Evolutionary conservation across 2,329 filamentous ascomycete genomes (phyloP), one percentile per base, ranked within the genome.

Genomic region (Pseudogymnoascus sp.): DNA sequence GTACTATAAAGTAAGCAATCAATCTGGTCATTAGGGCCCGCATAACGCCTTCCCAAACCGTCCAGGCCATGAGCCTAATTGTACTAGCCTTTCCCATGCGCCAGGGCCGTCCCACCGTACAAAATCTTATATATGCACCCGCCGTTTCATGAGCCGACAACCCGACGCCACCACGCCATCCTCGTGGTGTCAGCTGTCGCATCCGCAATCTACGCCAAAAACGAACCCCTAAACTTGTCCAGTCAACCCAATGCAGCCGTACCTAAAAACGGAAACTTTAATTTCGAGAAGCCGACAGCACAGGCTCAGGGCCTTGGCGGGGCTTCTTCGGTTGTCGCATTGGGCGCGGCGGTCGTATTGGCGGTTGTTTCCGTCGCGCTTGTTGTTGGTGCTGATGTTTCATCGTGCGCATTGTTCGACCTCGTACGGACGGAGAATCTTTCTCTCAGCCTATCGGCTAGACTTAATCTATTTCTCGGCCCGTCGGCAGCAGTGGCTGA

Each of bases 251-350:
- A 56, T 56, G 50, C 50, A 33, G 50, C 28, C 50, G 28, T 56
- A 56, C 50, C 50, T 56, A n/a, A 33, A 56, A 53, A 56, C 33
- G 50, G 50, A 56, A 33, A 56, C n/a, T 56, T 56, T 56, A 56
- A 56, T 56, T 56, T 56, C 50, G 28, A 33, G n/a, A 16, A 33
- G 26, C 4, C 19, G 28, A 16, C 8, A 12, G 28, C n/a, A 19
- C 16, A 33, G 50, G n/a, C 28, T 56, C 28, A 56, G n/a, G 50
- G 26, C 12, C 50, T 56, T 56, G 50, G 50, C 28, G 50, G 50
- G 50, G 50, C 50, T 33, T 33, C 50, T 7, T 53, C 46, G 12
- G 2, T 14, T 53, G 46, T 31, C 24, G 46, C 14, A 31, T 31
- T 31, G 8, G 24, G 28, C 46, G 50, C 33, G 28, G 26, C 12